Base-by-base conservation (phyloP, 768 basidiomycete genomes). In the Leucocoprinus sp. region DNA sequence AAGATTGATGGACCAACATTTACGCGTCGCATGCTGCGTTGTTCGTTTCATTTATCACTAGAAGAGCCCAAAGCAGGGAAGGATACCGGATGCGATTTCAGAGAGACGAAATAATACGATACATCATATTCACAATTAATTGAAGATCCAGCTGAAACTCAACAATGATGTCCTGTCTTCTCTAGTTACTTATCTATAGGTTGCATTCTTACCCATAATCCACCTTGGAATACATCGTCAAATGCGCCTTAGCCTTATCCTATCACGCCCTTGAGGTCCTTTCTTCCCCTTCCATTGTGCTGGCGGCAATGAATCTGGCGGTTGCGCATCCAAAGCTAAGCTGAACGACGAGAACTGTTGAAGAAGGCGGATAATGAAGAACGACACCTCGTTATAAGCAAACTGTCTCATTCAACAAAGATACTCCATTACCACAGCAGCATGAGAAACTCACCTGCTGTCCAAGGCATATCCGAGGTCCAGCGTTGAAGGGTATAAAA, bases 381-480 rank as follows among this genome's bases (percentile, higher is more conserved):
- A 80, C 0, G 75, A 74, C 8, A 69, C 63, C 55, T 74, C 71
- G 52, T 76, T 70, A 57, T 76, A 76, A 11, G 75, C 72, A 56
- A 76, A 75, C 66, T 76, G 38, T 2, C 9, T 7, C 31, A 12
- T 11, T n/a, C 31, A 12, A 31, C 31, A 4, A 8, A 11, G 31
- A 8, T 23, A 19, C 21, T 76, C 6, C 5, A 2, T 69, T 57
- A 55, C 77, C 75, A 48, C 77, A 74, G 57, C 12, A 17, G 14
- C 9, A 18, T 4, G 22, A 36, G 35, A 24, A 12, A 41, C 21
- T 68, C 54, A 60, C 60, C 54, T 64, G 61, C 47, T 64, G 61
- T 21, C 69, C 65, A 8, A 66, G 55, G 43, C 64, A 66, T n/a
- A 66, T 66, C 8, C 64, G 51, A 4, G 64, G 65, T 8, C 66